phyloP scores from a whole-genome alignment of 805 yeast genomes.

The Candida qinlingensis region DNA sequence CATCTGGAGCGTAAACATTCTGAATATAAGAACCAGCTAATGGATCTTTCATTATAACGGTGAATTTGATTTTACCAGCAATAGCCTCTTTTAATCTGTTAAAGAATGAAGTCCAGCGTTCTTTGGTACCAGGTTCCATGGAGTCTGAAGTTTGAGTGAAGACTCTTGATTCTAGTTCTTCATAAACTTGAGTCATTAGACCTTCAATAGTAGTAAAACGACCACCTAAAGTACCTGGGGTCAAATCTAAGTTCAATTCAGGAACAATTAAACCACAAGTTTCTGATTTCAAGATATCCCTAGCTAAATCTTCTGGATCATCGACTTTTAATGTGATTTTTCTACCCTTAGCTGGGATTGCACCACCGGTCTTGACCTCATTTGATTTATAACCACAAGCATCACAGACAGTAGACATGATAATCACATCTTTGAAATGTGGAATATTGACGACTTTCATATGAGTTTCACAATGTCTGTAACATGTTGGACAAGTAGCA shows the following conservation, averaged over 20 bases:
- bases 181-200: conserved; percentile 78
- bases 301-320: conserved; percentile 82
- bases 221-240: conserved; percentile 97
- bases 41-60: conserved; percentile 89
- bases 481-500: conserved; percentile 91
- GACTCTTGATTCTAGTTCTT: conserved; percentile 82
- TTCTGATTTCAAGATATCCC: conserved; percentile 93
- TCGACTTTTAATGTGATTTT: conserved; percentile 67
- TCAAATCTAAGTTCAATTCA: conserved; percentile 83
- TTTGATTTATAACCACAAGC: conserved; percentile 93
- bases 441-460: conserved; percentile 97
- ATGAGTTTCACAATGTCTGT: conserved; percentile 77
- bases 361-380: conserved; percentile 98
- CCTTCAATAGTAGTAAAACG: conserved; percentile 98
- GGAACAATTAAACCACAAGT: conserved; percentile 85
- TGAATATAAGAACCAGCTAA: conserved; percentile 93
- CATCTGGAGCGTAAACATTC: conserved; percentile 98
- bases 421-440: conserved; percentile 93
- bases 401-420: conserved; percentile 93
- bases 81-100: conserved; percentile 69
- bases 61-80: conserved; percentile 77
- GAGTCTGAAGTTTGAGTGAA: conserved; percentile 85
- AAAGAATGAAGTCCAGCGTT: conserved; percentile 81
- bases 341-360: conserved; percentile 81
- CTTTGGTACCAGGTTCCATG: conserved; percentile 72